These are phyloP conservation scores for Quercus lobata DNA, from an alignment of 331 rosid species.

Conservation along the genomic window DNA sequence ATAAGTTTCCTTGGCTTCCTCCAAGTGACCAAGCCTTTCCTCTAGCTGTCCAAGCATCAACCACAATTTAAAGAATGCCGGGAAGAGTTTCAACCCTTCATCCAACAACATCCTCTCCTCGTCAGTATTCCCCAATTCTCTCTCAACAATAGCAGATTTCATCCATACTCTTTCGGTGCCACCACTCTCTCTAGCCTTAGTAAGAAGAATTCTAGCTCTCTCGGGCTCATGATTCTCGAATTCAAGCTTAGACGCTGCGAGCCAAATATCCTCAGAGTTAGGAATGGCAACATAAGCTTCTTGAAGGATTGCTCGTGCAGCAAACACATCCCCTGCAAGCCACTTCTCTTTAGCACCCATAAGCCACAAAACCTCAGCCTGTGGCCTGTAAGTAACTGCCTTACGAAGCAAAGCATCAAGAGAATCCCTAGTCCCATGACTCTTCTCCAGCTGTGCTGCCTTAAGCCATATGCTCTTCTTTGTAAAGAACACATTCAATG, in stretches of 20 bases:
- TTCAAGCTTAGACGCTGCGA: constrained; percentile 89
- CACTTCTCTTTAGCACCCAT: constrained; percentile 99
- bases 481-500: constrained; percentile 48
- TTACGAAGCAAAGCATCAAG: constrained; percentile 64
- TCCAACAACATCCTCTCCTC: constrained; percentile 74
- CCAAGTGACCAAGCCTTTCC: constrained; percentile 54
- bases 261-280: constrained; percentile 93
- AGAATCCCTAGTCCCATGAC: constrained; percentile 53
- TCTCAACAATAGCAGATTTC: constrained; percentile 96
- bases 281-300: constrained; percentile 96
- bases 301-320: constrained; percentile 82
- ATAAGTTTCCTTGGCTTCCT: constrained; percentile 76
- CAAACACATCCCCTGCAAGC: constrained; percentile 83
- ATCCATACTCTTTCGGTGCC: constrained; percentile 83
- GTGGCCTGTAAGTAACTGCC: constrained; percentile 83
- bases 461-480: constrained; percentile 59
- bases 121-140: constrained; percentile 75
- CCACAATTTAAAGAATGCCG: constrained; percentile 85
- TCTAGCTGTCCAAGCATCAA: constrained; percentile 92
- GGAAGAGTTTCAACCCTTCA: constrained; percentile 77
- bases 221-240: constrained; percentile 88
- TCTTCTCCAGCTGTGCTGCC: constrained; percentile 56
- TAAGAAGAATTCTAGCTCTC: constrained; percentile 84
- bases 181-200: constrained; percentile 83
- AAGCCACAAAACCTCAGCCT: constrained; percentile 98